A percentile compares a stretch with the other conserved stretches of the same genome.
phyloP scores from a whole-genome alignment of 1,139 yeast genomes.

The Hyphopichia burtonii region DNA sequence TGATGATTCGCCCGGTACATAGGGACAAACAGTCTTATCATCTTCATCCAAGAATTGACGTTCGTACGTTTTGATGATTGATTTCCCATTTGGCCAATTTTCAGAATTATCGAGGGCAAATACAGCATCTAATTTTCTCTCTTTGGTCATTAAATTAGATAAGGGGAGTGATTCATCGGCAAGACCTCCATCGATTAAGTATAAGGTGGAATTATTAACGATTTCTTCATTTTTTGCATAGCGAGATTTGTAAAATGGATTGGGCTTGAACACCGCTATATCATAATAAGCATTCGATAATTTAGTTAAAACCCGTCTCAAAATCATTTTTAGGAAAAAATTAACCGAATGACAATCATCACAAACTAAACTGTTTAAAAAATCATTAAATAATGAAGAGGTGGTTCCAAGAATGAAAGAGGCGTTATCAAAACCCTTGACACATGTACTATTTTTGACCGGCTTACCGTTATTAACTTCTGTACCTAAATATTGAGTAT shows the following conservation, averaged over 20 bases:
- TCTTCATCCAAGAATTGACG: conserved; percentile 34
- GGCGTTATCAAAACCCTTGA: conserved; percentile 72
- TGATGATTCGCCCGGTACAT: conserved; percentile 35
- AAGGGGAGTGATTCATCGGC: conserved; percentile 40
- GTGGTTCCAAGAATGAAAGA: conserved; percentile 79
- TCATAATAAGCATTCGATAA: conserved; percentile 41
- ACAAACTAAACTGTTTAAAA: conserved; percentile 57
- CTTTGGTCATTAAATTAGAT: conserved; percentile 33
- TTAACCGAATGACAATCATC: conserved; percentile 44
- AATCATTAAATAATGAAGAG: conserved; percentile 73
- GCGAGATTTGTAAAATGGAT: conserved; percentile 50
- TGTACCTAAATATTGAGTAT: conserved; percentile 37
- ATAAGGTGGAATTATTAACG: conserved; percentile 30
- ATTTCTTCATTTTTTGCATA: conserved; percentile 35
- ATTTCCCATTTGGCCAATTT: conserved; percentile 37
- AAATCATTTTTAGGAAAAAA: conserved; percentile 46
- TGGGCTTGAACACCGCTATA: conserved; percentile 45
- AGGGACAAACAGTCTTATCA: conserved; percentile 28
- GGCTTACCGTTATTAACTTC: conserved; percentile 32
- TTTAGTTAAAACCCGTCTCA: conserved; percentile 42
- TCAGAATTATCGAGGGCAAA: conserved; percentile 36
- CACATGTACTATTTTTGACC: conserved; percentile 35
- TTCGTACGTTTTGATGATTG: conserved; percentile 31
- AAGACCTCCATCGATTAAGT: conserved; percentile 43
- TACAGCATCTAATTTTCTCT: conserved; percentile 35